Conservation (phyloP, 306 rosid genomes). For the Medicago ruthenica region DNA sequence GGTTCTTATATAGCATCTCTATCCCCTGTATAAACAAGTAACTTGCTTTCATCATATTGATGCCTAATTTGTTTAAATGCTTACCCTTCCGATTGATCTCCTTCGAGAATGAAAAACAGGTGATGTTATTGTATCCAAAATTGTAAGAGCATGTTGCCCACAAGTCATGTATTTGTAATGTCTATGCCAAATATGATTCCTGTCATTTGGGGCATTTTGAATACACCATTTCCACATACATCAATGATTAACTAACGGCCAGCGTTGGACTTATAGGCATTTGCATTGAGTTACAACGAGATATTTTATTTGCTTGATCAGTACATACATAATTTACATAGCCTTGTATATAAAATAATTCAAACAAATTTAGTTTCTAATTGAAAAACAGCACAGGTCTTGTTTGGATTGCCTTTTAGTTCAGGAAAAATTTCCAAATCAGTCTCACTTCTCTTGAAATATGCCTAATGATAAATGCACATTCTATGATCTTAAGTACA, state of each 20-base stretch:
- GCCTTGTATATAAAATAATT: too few relatives aligned
- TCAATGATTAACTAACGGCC: not conserved
- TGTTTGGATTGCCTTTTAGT: not conserved
- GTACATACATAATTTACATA: too few relatives aligned
- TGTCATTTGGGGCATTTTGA: conserved; percentile 20
- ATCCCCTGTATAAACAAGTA: conserved; percentile 36
- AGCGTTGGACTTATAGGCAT: not conserved
- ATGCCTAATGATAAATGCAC: too few relatives aligned
- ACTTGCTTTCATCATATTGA: conserved; percentile 33
- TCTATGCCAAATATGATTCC: not conserved
- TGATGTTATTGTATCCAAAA: conserved; percentile 11
- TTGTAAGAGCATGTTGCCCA: conserved; percentile 32
- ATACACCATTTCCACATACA: not conserved
- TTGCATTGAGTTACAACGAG: not conserved
- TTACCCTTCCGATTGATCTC: conserved; percentile 15
- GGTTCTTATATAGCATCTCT: conserved; percentile 51
- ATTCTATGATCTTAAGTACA: not conserved
- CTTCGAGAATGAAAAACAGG: conserved; percentile 15
- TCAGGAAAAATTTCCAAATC: not conserved
- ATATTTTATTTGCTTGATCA: not conserved
- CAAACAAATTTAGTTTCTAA: not conserved
- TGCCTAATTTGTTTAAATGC: conserved; percentile 33
- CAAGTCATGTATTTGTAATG: not conserved
- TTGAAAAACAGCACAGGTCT: too few relatives aligned
- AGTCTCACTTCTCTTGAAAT: not conserved